Evolutionary conservation across 164 flowering plant species (phyloP).

Genomic region (Dillenia turbinata): DNA sequence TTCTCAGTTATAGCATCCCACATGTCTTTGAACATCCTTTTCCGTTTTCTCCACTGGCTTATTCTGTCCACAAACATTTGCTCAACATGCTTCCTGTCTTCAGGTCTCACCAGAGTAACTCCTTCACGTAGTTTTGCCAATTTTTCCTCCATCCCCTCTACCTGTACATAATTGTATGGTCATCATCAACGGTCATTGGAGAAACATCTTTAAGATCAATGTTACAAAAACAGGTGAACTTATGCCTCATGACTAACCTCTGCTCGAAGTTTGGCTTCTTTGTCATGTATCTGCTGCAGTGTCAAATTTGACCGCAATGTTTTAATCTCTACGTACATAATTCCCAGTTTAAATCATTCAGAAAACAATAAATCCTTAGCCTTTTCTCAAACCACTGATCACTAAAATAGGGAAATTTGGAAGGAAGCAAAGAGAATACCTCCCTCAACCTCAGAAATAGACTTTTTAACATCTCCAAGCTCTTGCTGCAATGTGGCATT

Average conservation of each 20-base stretch:
- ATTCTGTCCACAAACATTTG: slow-evolving; percentile 17
- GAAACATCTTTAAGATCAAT: too few species aligned
- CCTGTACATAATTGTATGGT: slow-evolving; percentile 16
- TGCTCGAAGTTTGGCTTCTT: too few species aligned
- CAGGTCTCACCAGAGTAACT: slow-evolving; percentile 28
- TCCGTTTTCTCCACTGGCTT: slow-evolving; percentile 87
- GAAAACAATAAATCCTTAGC: too few species aligned
- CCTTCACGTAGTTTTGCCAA: slow-evolving; percentile 23
- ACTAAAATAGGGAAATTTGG: too few species aligned
- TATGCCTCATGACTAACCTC: too few species aligned
- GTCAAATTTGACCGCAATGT: too few species aligned
- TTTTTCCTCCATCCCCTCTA: slow-evolving; percentile 29
- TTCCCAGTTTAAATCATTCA: too few species aligned
- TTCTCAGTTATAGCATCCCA: slow-evolving; percentile 62
- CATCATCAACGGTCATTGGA: neutral
- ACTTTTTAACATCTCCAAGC: slow-evolving; percentile 54
- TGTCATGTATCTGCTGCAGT: too few species aligned
- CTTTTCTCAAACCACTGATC: too few species aligned
- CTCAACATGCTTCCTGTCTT: slow-evolving; percentile 20
- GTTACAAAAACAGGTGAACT: too few species aligned
- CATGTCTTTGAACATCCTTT: slow-evolving; percentile 56
- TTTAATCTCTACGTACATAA: too few species aligned
- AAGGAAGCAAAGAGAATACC: slow-evolving; percentile 33
- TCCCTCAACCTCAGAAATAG: slow-evolving; percentile 64
- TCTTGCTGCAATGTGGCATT: slow-evolving; percentile 64